Conservation (phyloP, 192 early-diverging fungal species). For the Helicostylum pulchrum region DNA sequence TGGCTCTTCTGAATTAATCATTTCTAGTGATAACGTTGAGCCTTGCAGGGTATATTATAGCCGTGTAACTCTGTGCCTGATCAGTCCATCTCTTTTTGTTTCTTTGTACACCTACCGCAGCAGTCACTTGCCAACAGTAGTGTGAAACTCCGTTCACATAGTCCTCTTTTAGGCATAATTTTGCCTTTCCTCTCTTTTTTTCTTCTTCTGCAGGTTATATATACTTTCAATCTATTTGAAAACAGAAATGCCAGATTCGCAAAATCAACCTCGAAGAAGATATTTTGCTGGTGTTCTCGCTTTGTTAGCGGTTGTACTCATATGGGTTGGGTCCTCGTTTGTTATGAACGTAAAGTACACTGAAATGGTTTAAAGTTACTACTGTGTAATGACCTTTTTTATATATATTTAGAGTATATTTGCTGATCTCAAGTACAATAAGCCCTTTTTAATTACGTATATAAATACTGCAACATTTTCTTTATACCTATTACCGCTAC, state of each 20-base stretch:
- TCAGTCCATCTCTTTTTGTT: no score
- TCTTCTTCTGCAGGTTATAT: no score
- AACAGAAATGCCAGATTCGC: slow-evolving; percentile 10
- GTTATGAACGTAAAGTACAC: slow-evolving; percentile 58
- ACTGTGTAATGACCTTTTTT: neutral
- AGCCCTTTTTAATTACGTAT: slow-evolving; percentile 78
- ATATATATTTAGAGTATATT: slow-evolving; percentile 57
- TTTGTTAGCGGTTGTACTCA: slow-evolving; percentile 68
- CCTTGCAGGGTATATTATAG: no score
- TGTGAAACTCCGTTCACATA: no score
- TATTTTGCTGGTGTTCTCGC: slow-evolving; percentile 61
- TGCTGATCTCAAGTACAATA: slow-evolving; percentile 64
- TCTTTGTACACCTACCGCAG: no score
- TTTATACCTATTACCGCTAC: slow-evolving; percentile 56
- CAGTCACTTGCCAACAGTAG: no score
- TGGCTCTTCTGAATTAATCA: no score
- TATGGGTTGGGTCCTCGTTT: slow-evolving; percentile 79
- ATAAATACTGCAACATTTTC: slow-evolving; percentile 75
- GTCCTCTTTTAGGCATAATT: no score
- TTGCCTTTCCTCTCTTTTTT: no score
- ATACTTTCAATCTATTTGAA: no score
- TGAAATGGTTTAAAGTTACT: neutral
- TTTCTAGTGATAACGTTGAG: no score
- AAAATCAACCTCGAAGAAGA: slow-evolving; percentile 29
- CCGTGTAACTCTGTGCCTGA: no score